Base-by-base conservation (phyloP, 2,329 filamentous ascomycete species). In the Colletotrichum sp. region DNA sequence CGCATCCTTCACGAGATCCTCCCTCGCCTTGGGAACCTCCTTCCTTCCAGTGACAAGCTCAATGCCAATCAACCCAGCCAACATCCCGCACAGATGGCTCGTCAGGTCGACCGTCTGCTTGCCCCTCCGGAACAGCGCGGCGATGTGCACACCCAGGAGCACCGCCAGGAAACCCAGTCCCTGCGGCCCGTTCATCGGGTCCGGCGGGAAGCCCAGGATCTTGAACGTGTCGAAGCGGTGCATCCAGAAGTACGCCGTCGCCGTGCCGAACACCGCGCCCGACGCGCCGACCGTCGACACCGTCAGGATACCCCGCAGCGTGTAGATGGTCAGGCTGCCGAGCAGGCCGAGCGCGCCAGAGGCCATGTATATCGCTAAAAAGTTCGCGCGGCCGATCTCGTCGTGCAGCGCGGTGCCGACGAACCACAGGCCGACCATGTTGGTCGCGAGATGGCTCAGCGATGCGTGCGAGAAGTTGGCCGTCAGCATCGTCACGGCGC, bases 401-500 rank as follows among this genome's bases (percentile, higher is more conserved):
- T 95, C 92, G 84, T 95, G 93, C 39, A 95, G 86, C 2, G 89
- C 87, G 12, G 90, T 89, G 29, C 94, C 95, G 22, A 95, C 87
- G 80, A 95, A 86, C 87, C 89, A 93, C 6, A 96, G 86, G 55
- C 90, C 86, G 11, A 89, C 79, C 90, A 95, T 92, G 84, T 96
- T 96, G 57, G 88, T 82, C 29, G 88, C 76, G 49, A 95, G 82
- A 83, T 97, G 95, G 63, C 83, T 80, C 22, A 92, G 78, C 5
- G 84, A 85, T 70, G 94, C 90, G 85, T 97, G 95, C 25, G 92
- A 94, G 85, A 96, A 95, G 66, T 91, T 86, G 78, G 91, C 91
- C 39, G 91, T 91, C 32, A 96, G 80, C 77, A 95, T 83, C 77
- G 90, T 89, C 25, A 91, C 74, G 6, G 93, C 89, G 77, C 89